phyloP scores from a whole-genome alignment of 2,329 filamentous ascomycete species.

The Colletotrichum camelliae region DNA sequence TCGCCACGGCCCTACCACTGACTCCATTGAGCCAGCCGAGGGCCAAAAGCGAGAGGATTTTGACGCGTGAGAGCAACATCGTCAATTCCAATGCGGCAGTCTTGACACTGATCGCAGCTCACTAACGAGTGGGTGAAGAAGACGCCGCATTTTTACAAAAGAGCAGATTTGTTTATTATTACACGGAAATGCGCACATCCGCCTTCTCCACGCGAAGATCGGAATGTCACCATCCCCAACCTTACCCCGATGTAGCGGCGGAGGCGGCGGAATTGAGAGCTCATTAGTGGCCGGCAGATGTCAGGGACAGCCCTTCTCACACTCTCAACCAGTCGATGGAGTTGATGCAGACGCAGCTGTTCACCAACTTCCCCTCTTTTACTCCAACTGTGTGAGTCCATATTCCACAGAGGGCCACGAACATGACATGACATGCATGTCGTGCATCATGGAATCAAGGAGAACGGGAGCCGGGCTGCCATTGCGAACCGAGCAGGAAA shows the following conservation, averaged over 20 bases:
- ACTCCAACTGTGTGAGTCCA: background rate
- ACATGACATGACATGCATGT: background rate
- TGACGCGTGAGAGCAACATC: slow-evolving; percentile 15
- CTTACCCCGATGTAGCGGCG: background rate
- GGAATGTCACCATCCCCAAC: background rate
- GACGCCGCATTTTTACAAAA: background rate
- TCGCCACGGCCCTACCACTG: background rate
- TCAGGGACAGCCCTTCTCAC: background rate
- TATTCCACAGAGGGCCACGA: background rate
- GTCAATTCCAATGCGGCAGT: background rate
- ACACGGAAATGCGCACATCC: background rate
- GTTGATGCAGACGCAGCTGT: background rate
- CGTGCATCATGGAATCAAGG: background rate
- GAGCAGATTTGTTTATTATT: background rate
- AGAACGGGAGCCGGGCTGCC: background rate
- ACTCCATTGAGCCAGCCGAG: slow-evolving; percentile 2
- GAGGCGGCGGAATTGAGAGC: slow-evolving; percentile 18
- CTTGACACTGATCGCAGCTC: background rate
- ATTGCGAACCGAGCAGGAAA: background rate
- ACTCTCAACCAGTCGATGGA: background rate
- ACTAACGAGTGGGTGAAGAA: background rate
- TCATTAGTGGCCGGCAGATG: slow-evolving; percentile 12
- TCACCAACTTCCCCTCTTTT: background rate
- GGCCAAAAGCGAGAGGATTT: background rate
- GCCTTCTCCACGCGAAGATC: background rate